Base-by-base conservation (phyloP, 2,329 filamentous ascomycete genomes). In the Verticillium nubilum region DNA sequence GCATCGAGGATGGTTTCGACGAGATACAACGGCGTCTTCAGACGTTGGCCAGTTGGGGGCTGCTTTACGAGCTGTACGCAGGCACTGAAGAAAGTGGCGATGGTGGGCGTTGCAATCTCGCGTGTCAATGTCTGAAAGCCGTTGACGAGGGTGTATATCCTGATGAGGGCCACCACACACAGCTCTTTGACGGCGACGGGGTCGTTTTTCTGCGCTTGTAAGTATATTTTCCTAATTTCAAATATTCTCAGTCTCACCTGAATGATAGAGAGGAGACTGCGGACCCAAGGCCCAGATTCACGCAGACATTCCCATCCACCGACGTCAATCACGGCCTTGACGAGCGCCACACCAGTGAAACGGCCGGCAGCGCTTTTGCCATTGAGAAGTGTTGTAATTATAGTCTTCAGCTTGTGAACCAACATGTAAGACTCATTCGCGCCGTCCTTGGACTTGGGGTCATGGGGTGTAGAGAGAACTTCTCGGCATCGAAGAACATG, bases 231-330 rank as follows among this genome's bases (percentile, higher is more conserved):
- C 29, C 29, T 31, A 13, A 31, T 13, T 9, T 13, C 25, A 28
- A 10, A 10, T 28, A n/a, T n/a, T 0, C 6, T 15, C 7, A 26
- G 10, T 52, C 61, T n/a, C 74, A 91, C 89, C 72, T 87, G 86
- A 37, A 97, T 72, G 58, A 96, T 84, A 1, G 83, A 82, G 57
- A 97, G 74, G 31, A 97, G 76, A n/a, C 85, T 87, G 65, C 84
- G 81, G 62, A 95, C 87, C 90, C 94, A 97, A 2, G 86, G 80
- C 67, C 87, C 86, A 33, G 85, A 85, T 58, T 85, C 86, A 63
- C 87, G 86, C 61, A 97, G 79, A 60, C 89, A 85, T 69, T 96
- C 91, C 86, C 90, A 92, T 53, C 92, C 92, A 26, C 92, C 92
- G 47, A 89, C 85, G 67, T 97, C 93, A 52, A 97, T 79, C 4